Base-by-base conservation (phyloP, 2,329 filamentous ascomycete genomes). In the Cytospora paraplurivora region DNA sequence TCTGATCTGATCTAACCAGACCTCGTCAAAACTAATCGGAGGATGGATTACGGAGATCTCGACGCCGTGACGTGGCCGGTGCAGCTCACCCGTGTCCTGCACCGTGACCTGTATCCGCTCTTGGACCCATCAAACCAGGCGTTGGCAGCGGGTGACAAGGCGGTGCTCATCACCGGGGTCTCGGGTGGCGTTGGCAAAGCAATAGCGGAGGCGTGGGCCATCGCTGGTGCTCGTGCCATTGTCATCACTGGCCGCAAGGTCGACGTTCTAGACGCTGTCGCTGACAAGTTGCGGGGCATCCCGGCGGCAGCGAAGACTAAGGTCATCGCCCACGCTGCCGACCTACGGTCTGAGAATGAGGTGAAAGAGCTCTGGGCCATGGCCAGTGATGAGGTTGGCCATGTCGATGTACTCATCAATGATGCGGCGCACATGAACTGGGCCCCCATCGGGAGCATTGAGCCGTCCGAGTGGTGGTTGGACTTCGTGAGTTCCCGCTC, bases 141-240 rank as follows among this genome's bases (percentile, higher is more conserved):
- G 53, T 66, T 69, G 19, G 67, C 68, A 50, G 68, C 68, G 32
- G 62, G 64, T 54, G 67, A 67, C 33, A 67, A 69, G 53, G 66
- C 66, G 1, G 68, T 69, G n/a, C 63, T 69, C 37, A 63, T 69
- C 47, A 69, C 68, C 15, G 68, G 67, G 33, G 68, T 69, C 41
- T 65, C 66, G 12, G 68, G 67, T 35, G 67, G 67, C 44, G 65
- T 69, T 35, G 68, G 63, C 56, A 68, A 68, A 67, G 64, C 47
- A 50, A 70, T 69, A 35, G 68, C 68, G n/a, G 62, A 69, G 60
- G 52, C 66, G 17, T 70, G 68, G 68, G 67, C 60, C 32, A 62
- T 53, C 41, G 67, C 67, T 10, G 67, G 67, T n/a, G 67, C 67
- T 38, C 59, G 64, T 33, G 62, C 63, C 34, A 58, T 70, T 56